Evolutionary conservation across 176 grass and related monocot species (phyloP).

Genomic region (Elymus sibiricus): DNA sequence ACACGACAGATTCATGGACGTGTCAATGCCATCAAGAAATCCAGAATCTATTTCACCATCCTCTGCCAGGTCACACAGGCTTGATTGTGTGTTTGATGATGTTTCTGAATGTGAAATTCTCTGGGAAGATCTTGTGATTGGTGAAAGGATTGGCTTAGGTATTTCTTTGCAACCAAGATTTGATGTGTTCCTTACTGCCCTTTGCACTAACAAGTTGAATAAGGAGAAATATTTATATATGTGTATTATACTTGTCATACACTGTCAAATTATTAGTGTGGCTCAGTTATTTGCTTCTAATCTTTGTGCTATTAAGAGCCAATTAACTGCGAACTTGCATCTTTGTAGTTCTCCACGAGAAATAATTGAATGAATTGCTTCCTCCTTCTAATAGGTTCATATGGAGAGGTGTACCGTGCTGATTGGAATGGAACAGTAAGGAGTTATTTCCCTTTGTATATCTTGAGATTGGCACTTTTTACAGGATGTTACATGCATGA

Average conservation of each 20-base stretch:
- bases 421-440: conserved; percentile 99
- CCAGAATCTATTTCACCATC: conserved; percentile 45
- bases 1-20: conserved; percentile 68
- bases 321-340: conserved; percentile 16
- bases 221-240: conserved; percentile 1
- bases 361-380: conserved; percentile 39
- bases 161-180: conserved; percentile 39
- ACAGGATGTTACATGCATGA: neutral
- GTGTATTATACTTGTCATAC: conserved; percentile 8
- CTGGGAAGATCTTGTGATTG: conserved; percentile 95
- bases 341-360: neutral
- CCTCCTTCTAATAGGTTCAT: conserved; percentile 67
- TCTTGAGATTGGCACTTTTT: conserved; percentile 34
- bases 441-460: conserved; percentile 16
- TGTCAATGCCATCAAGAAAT: conserved; percentile 38
- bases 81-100: conserved; percentile 85
- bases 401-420: conserved; percentile 98
- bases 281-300: conserved; percentile 17
- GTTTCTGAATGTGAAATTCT: conserved; percentile 95
- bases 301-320: conserved; percentile 3
- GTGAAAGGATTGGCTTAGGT: conserved; percentile 99
- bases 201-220: conserved; percentile 26
- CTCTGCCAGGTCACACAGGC: conserved; percentile 50
- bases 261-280: conserved; percentile 15
- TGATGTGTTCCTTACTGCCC: conserved; percentile 13